Conservation (phyloP, 2,329 filamentous ascomycete genomes). For the Phoma sp. region DNA sequence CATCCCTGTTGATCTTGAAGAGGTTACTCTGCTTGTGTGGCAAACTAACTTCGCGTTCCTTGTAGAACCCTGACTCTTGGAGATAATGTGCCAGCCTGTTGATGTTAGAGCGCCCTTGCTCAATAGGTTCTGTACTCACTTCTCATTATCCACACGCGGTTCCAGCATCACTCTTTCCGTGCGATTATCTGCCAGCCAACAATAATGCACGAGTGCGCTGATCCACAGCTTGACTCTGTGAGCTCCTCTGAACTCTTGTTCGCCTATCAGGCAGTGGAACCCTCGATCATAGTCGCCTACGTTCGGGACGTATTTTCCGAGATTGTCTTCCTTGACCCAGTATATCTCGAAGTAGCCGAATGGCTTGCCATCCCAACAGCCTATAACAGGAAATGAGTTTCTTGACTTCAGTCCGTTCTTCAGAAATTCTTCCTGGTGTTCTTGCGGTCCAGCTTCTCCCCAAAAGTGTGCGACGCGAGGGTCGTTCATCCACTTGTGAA, state of each 20-base stretch:
- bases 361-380: constrained; percentile 90
- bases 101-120: constrained; percentile 15
- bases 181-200: constrained; percentile 75
- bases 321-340: constrained; percentile 90
- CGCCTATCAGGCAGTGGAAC: constrained; percentile 85
- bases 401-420: constrained; percentile 66
- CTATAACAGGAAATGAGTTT: constrained; percentile 89
- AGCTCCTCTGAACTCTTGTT: constrained; percentile 87
- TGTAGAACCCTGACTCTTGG: constrained; percentile 77
- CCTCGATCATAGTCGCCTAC: constrained; percentile 85
- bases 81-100: constrained; percentile 72
- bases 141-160: constrained; percentile 87
- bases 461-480: constrained; percentile 85
- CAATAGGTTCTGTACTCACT: constrained; percentile 62
- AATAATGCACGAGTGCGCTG: constrained; percentile 85
- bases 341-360: constrained; percentile 99
- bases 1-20: constrained; percentile 78
- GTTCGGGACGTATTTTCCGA: constrained; percentile 72
- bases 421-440: constrained; percentile 71
- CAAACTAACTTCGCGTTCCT: constrained; percentile 84
- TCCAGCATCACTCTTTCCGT: constrained; percentile 86
- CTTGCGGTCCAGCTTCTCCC: constrained; percentile 67
- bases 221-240: constrained; percentile 81
- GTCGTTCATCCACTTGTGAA: constrained; percentile 88
- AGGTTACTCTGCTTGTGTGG: constrained; percentile 92